Conservation (phyloP, 768 basidiomycete species). For the Boletus coccyginus region DNA sequence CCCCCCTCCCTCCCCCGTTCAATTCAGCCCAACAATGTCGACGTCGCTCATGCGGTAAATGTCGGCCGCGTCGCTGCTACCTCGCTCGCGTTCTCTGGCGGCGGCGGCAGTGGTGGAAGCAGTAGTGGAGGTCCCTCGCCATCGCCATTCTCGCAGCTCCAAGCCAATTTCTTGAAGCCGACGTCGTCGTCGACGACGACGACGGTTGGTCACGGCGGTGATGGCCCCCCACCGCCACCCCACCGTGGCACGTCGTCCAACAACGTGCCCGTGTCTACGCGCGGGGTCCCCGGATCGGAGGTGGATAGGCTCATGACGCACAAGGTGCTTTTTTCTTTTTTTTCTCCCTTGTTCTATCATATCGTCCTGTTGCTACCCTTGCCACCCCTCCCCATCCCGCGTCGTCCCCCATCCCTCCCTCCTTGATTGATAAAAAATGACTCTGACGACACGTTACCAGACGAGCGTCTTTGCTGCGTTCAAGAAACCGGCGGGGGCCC, state of each 20-base stretch:
- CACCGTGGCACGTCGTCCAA: neutral
- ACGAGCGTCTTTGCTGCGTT: slow-evolving; percentile 22
- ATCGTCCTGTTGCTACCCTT: too few species aligned
- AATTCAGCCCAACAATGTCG: slow-evolving; percentile 28
- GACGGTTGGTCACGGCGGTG: too few species aligned
- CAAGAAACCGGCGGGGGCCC: too few species aligned
- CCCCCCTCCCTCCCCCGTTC: too few species aligned
- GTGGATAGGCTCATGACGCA: slow-evolving; percentile 27
- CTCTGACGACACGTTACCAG: slow-evolving; percentile 4
- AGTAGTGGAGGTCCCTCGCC: neutral
- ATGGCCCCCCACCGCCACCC: neutral
- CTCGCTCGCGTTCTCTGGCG: slow-evolving; percentile 43
- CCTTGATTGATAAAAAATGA: too few species aligned
- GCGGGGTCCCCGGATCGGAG: slow-evolving; percentile 16
- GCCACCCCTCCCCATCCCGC: too few species aligned
- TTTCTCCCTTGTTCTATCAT: too few species aligned
- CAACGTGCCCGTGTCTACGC: too few species aligned
- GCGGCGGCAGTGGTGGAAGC: neutral
- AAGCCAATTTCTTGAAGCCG: neutral
- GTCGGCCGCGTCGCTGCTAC: slow-evolving; percentile 57
- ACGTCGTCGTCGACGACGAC: neutral
- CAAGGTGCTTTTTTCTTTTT: too few species aligned
- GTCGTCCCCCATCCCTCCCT: too few species aligned
- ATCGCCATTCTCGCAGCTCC: neutral
- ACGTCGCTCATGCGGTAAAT: slow-evolving; percentile 36